Evolutionary conservation across 306 rosid genomes (phyloP), one percentile per base, ranked within the genome.

Genomic region (Elaeagnus macrophylla): DNA sequence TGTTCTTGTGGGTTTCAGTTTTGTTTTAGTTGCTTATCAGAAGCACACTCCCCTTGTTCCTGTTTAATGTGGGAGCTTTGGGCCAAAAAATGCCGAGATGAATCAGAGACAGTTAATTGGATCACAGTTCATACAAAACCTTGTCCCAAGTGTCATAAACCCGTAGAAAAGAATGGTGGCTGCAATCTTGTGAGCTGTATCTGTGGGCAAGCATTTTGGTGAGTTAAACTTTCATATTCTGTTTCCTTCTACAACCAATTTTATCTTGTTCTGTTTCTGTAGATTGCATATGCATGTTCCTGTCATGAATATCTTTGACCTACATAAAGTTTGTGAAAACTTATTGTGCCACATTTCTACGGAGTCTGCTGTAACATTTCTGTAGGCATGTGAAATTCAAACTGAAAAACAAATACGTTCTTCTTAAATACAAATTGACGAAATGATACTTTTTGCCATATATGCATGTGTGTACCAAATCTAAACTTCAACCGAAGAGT

Each of bases 31-130:
- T 93, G 99, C 72, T 79, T 71, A 58, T 79, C 67, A 18, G 83
- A 93, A 57, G 88, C 96, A 16, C 99, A 93, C 73, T 93, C 99
- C 6, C 99, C 99, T 6, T 93, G 99, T 69, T 87, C 99, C 10
- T 93, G 99, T 62, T 57, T 66, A 73, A 87, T 87, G 96, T 93
- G 95, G 95, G 88, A 87, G 71, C 89, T 84, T 61, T 93, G 99
- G 99, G 65, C 77, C 41, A 84, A 82, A 77, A 93, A 93, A 73
- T 87, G 96, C 67, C 76, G 74, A 37, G 99, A 93, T 59, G 99
- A 93, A 75, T 93, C 99, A n/a, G 99, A 87, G 78, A 87, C 88
- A 15, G 95, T 93, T 64, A 93, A 93, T 67, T 93, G 99, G 99
- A 87, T 93, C 53, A 87, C 99, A 7, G 99, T 83, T 50, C 83